Evolutionary conservation across 2,329 filamentous ascomycete species (phyloP), one percentile per base, ranked within the genome.

Genomic region (Leptodontidium sp.): DNA sequence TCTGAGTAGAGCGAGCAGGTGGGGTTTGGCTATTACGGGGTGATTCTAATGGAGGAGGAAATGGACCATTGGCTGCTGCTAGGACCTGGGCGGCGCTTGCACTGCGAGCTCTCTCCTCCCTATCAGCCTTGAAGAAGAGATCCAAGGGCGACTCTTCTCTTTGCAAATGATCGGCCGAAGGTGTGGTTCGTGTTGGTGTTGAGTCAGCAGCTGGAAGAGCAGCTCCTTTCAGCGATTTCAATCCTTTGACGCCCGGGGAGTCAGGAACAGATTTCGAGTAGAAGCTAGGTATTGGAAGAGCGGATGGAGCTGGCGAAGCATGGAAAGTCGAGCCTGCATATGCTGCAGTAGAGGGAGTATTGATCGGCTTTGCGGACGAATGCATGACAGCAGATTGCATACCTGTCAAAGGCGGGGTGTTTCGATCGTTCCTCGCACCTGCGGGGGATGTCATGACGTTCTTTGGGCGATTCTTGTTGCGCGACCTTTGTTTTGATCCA

Each of bases 301-400:
- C 90, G 9, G 94, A 97, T 0, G 96, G 92, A 1, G 94, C 95
- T 24, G 96, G 96, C 9, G 96, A 98, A 50, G 94, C 93, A 80
- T 98, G 94, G 79, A 98, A 99, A 5, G 94, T 97, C 43, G 95
- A 92, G 15, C 95, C 96, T 49, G 96, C 96, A 81, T 97, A 99
- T 12, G 74, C 75, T 43, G 74, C 63, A 45, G 70, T 66, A 24
- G 84, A 82, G 26, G 84, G 85, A 15, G 77, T 80, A 55, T 79
- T 79, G 50, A 78, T 75, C 62, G 82, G 82, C 50, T 79, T 80
- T 50, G 80, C 79, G 50, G 84, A 81, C 76, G 67, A 71, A 52
- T 72, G 61, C 35, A 73, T 68, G 32, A 70, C 69, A 15, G 71
- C 58, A 47, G 75, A 74, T 63, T 77, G 72, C 38, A 70, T 65